Base-by-base conservation (phyloP, 163 green algal species). In the Chlamydomonas reinhardtii region DNA sequence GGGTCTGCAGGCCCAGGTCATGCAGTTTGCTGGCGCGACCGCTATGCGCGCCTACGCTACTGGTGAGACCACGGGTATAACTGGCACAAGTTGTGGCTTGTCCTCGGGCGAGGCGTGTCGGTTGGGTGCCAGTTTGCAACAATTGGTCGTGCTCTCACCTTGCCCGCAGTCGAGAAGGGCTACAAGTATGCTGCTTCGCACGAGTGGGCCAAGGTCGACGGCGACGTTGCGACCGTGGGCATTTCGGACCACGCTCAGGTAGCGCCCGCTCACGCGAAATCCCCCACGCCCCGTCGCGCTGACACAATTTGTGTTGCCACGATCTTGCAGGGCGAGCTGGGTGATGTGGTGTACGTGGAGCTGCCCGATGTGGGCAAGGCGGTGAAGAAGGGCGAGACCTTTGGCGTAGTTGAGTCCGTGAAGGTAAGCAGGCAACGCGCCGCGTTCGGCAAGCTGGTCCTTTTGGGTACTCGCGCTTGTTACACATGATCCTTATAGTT, bases 341-440 rank as follows among this genome's bases (percentile, higher is more conserved):
- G 98, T 25, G 98, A 99, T 82, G 94, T 99, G 22, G 98, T 99
- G 66, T 99, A 98, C 88, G 96, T 99, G 17, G 98, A 99, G 92
- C 92, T 99, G 52, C 98, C 98, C 34, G 96, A 99, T 80, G 97
- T 99, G 29, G 98, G 97, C 48, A 90, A 92, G 72, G 78, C 90
- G 32, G 82, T 99, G 31, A 94, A 85, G 35, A 93, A 96, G 81
- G 95, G 94, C 24, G 94, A 99, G 80, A 95, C 92, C 22, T 99
- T 99, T 88, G 98, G 97, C 43, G 97, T 99, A 6, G 96, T 99
- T 9, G 98, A 99, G 94, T 99, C 97, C 43, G 98, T 99, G 54
- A 99, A 99, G 94, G 97, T 96, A 61, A 73, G 34, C 37, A 0
- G 32, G 32, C 9, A 16, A 19, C 17, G 59, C 59, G 22, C 24